Conservation (phyloP, 1,139 yeast genomes). For the Zygoascus sp. region DNA sequence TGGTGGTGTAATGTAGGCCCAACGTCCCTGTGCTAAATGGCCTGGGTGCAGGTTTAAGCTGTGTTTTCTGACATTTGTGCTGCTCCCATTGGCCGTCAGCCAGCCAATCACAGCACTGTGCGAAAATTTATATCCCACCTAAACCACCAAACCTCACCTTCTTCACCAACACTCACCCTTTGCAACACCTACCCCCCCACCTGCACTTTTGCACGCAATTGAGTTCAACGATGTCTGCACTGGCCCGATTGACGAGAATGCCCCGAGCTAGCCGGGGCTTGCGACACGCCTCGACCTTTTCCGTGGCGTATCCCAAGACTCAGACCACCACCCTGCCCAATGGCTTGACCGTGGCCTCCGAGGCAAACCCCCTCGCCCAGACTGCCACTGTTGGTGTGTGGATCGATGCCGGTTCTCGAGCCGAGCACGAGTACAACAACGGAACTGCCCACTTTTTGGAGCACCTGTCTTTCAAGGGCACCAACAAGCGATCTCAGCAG, state of each 20-base stretch:
- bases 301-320: slow-evolving; percentile 42
- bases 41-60: not conserved
- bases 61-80: not conserved
- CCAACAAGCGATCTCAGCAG: slow-evolving; percentile 73
- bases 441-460: slow-evolving; percentile 98
- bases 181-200: not conserved
- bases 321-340: slow-evolving; percentile 64
- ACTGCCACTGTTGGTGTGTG: slow-evolving; percentile 97
- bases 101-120: slow-evolving; percentile 1
- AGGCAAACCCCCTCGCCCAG: slow-evolving; percentile 76
- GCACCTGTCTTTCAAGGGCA: slow-evolving; percentile 95
- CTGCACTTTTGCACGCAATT: not conserved
- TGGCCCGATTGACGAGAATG: slow-evolving; percentile 22
- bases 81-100: slow-evolving; percentile 1
- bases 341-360: slow-evolving; percentile 93
- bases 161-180: not conserved
- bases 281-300: slow-evolving; percentile 27
- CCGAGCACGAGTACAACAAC: slow-evolving; percentile 75
- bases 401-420: slow-evolving; percentile 98
- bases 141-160: not conserved
- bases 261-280: slow-evolving; percentile 16
- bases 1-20: too few relatives aligned
- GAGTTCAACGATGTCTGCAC: slow-evolving; percentile 25
- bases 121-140: not conserved
- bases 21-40: too few relatives aligned